Base-by-base conservation (phyloP, 768 basidiomycete species). In the Tephrocybe sp. region DNA sequence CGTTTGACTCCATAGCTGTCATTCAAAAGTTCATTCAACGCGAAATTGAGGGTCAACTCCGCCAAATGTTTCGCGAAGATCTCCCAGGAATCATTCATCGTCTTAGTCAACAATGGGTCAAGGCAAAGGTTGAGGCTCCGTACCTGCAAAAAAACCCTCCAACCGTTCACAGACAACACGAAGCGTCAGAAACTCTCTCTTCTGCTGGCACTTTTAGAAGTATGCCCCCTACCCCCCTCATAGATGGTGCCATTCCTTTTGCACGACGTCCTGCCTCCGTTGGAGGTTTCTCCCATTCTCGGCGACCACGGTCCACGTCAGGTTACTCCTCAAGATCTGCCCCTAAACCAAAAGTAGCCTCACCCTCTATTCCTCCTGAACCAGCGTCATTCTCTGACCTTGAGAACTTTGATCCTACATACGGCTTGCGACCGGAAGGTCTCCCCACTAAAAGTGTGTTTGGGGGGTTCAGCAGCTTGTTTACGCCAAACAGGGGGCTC, bases 11-110 rank as follows among this genome's bases (percentile, higher is more conserved):
- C 3, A 96, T 99, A 55, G 92, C 91, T 38, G 95, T 98, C 56
- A 97, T 99, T 43, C 91, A 98, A 64, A 94, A 93, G 49, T 98
- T 95, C 68, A 93, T 99, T 52, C 97, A 98, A 66, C 83, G 86
- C 50, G 96, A 98, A 71, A 98, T 99, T 47, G 97, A 99, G 67
- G 92, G 87, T 0, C 96, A 98, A 66, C 75, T 99, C 25, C 80
- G 97, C 34, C 97, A 98, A 68, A 96, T 98, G 93, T 99, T 98
- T 68, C 78, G 94, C 52, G 94, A 97, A 66, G 97, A 98, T 66
- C 70, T 99, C 4, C 97, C 97, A 1, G 87, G 92, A 5, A 98
- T 99, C 56, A 98, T 99, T 35, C 97, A 99, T 65, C 79, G 91
- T 27, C 81, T 99, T 39, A 91, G 89, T 68, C 96, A 98, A 64